Evolutionary conservation across 192 early-diverging fungal species (phyloP).

Genomic region (Spizellomyces sp.): DNA sequence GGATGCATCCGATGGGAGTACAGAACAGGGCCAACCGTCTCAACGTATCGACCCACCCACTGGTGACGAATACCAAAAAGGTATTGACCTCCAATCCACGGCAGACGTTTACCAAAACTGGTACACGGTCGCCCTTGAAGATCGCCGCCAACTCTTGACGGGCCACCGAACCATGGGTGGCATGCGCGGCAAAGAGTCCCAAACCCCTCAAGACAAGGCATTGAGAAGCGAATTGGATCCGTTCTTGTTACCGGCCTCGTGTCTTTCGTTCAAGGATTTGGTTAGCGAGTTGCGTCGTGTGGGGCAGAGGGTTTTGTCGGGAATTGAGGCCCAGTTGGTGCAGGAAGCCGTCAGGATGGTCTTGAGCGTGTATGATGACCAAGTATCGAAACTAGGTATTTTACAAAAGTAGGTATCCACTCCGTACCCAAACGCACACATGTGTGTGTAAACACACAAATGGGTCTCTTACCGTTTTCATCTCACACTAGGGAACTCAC

Average conservation of each 20-base stretch:
- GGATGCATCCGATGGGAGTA: not conserved
- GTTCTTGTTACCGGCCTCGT: not conserved
- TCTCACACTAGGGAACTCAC: constrained; percentile 17
- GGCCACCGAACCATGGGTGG: constrained; percentile 9
- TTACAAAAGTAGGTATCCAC: no score
- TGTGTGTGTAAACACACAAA: no score
- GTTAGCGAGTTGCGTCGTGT: constrained; percentile 15
- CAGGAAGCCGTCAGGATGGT: no score
- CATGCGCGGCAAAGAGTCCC: not conserved
- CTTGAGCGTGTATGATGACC: no score
- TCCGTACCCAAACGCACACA: no score
- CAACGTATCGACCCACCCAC: constrained; percentile 10
- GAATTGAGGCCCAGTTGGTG: no score
- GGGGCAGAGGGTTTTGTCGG: no score
- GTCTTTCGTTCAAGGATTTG: no score
- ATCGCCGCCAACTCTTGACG: constrained; percentile 40
- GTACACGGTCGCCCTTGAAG: constrained; percentile 30
- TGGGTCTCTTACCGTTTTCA: no score
- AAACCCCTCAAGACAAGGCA: not conserved
- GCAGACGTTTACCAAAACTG: constrained; percentile 12
- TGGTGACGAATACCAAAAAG: constrained; percentile 39
- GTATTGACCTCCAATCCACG: constrained; percentile 9
- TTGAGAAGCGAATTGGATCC: constrained; percentile 17
- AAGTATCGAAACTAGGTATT: no score
- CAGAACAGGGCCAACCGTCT: not conserved